Evolutionary conservation across 2,329 filamentous ascomycete genomes (phyloP), one percentile per base, ranked within the genome.

Genomic region (Botrytis squamosa): DNA sequence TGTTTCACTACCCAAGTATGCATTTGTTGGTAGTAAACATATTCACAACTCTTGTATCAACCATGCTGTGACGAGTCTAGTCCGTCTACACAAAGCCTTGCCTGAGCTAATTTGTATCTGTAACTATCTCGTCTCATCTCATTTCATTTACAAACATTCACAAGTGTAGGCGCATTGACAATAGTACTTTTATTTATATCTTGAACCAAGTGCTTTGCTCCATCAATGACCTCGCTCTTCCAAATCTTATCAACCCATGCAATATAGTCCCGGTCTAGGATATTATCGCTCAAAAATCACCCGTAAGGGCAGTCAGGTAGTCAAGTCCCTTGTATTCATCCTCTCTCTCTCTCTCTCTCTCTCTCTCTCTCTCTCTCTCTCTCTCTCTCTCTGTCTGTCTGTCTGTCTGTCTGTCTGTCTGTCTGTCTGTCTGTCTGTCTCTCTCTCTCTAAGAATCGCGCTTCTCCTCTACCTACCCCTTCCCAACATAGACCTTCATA

Each of bases 261-360:
- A 57, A 57, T n/a, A 68, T n/a, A 57, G 52, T 33, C 66, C 49
- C 9, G n/a, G 6, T 57, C 40, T 52, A 20, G 36, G 49, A 68
- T 57, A 33, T 57, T 52, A 4, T 49, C 36, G 55, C 36, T 16
- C 36, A 20, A 68, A 42, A 68, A 42, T 25, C n/a, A n/a, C n/a
- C 29, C 49, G 25, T 68, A 20, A 68, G 49, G 49, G 49, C 18
- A 57, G 49, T 42, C 29, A 42, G 49, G 38, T n/a, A 57, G 49
- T 42, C 29, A 42, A 57, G 20, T 29, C 36, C 49, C 49, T 57
- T 42, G 9, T 25, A 68, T 68, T 42, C 49, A 68, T 33, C 22
- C 62, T 74, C 73, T 57, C 77, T 73, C 75, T 46, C 49, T 68
- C 64, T 66, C 49, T 68, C 64, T 66, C 49, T 68, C 64, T 66